phyloP scores from a whole-genome alignment of 176 grass and related monocot species.

The Zea luxurians region DNA sequence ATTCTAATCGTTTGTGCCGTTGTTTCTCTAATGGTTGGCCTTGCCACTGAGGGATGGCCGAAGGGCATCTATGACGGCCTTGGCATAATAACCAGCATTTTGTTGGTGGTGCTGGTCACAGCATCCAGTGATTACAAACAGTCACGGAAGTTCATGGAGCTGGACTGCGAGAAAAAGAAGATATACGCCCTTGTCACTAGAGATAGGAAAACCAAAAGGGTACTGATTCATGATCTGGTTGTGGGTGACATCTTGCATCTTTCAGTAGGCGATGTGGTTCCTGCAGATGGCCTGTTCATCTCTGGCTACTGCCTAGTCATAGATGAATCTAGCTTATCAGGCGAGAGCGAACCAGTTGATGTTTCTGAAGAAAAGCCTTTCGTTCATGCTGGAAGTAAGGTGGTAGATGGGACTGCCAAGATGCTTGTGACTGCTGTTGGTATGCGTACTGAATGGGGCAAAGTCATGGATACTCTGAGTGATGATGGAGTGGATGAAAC shows the following conservation, averaged over 20 bases:
- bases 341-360: conserved; percentile 71
- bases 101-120: conserved; percentile 83
- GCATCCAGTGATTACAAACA: conserved; percentile 87
- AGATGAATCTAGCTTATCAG: conserved; percentile 88
- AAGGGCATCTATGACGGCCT: conserved; percentile 84
- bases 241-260: conserved; percentile 92
- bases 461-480: conserved; percentile 69
- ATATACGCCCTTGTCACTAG: conserved; percentile 73
- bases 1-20: conserved; percentile 76
- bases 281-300: conserved; percentile 83
- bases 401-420: conserved; percentile 73
- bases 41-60: conserved; percentile 81
- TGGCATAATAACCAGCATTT: conserved; percentile 87
- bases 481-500: conserved; percentile 80
- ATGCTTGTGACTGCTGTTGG: conserved; percentile 87
- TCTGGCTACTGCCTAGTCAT: conserved; percentile 71
- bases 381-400: conserved; percentile 79
- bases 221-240: conserved; percentile 74
- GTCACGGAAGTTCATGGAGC: conserved; percentile 77
- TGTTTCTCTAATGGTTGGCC: conserved; percentile 70
- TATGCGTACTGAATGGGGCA: conserved; percentile 82
- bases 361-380: conserved; percentile 68
- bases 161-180: conserved; percentile 86
- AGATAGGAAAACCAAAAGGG: conserved; percentile 58
- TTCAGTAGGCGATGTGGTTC: conserved; percentile 78